Evolutionary conservation across 2,329 filamentous ascomycete species (phyloP), one percentile per base, ranked within the genome.

Genomic region (Chaetomiaceae sp.): DNA sequence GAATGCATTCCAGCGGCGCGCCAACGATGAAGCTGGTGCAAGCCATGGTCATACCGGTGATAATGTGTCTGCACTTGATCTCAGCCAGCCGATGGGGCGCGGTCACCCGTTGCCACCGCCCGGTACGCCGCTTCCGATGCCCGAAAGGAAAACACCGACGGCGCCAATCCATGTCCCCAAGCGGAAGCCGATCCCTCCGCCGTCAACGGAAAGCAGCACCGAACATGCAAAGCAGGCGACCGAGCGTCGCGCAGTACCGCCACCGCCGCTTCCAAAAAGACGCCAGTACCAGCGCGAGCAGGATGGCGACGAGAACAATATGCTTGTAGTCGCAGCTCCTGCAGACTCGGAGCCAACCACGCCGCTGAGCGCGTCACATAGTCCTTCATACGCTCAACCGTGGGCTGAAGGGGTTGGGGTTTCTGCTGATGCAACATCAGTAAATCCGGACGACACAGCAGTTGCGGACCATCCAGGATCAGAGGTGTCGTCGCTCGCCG

Each of bases 21-120:
- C 58, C 53, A 75, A 75, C 40, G 74, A 78, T 40, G 66, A 55
- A 38, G 20, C 54, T 7, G 16, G 65, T 34, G 33, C 38, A 25
- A 70, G 67, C 42, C 68, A 57, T 34, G 55, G 57, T 6, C 47
- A 48, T 9, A n/a, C 45, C 6, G 33, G 37, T 7, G 61, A 63
- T 10, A 33, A 38, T 9, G 57, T 61, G 18, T 53, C 64, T 23
- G 57, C 61, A 14, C 41, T 81, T 56, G 67, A 82, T 70, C 59
- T 79, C 54, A 71, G 67, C 58, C 81, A 89, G 61, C 90, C 90
- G 2, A 90, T 95, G 74, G 90, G 90, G 1, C 80, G 90, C 34
- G 90, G 90, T 0, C 85, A 87, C 61, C 90, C 90, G 1, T 73
- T 95, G 16, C 90, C 89, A 42, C 89, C 90, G 8, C 88, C 87